Conservation (phyloP, 2,329 filamentous ascomycete genomes). For the Botrytis medusae region DNA sequence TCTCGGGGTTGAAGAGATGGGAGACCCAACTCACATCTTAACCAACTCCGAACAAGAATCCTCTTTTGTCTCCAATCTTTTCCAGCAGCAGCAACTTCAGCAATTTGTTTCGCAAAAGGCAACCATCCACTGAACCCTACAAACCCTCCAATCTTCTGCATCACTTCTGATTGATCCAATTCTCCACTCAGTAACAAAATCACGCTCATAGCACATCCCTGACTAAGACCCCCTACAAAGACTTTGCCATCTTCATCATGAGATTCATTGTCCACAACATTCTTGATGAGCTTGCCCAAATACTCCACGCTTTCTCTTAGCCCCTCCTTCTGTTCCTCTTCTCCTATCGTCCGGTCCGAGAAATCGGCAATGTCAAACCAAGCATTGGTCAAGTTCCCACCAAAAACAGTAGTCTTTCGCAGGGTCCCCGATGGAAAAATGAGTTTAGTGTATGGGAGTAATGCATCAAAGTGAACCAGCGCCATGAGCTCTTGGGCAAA, state of each 20-base stretch:
- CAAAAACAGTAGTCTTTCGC: conserved; percentile 29
- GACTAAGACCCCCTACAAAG: conserved; percentile 31
- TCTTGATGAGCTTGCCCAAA: conserved; percentile 22
- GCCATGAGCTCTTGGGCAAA: conserved; percentile 42
- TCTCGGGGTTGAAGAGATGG: background rate
- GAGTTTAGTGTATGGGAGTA: conserved; percentile 27
- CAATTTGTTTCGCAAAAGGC: conserved; percentile 30
- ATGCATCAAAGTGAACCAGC: conserved; percentile 39
- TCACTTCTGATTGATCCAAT: conserved; percentile 4
- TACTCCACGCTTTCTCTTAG: conserved; percentile 26
- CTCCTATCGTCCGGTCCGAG: conserved; percentile 30
- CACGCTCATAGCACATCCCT: conserved; percentile 31
- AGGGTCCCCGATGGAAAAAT: conserved; percentile 31
- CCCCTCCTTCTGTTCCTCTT: conserved; percentile 21
- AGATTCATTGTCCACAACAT: conserved; percentile 22
- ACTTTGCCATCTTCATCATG: conserved; percentile 6
- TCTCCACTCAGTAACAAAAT: conserved; percentile 29
- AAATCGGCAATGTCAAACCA: conserved; percentile 37
- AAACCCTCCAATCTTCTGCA: conserved; percentile 23
- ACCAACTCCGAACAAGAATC: conserved; percentile 3
- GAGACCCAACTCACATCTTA: background rate
- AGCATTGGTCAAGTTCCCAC: conserved; percentile 29
- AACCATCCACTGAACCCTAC: conserved; percentile 36
- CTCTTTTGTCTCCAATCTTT: background rate
- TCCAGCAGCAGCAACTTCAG: background rate